Evolutionary conservation across 164 flowering plant species (phyloP), one percentile per base, ranked within the genome.

Genomic region (Platanus orientalis): DNA sequence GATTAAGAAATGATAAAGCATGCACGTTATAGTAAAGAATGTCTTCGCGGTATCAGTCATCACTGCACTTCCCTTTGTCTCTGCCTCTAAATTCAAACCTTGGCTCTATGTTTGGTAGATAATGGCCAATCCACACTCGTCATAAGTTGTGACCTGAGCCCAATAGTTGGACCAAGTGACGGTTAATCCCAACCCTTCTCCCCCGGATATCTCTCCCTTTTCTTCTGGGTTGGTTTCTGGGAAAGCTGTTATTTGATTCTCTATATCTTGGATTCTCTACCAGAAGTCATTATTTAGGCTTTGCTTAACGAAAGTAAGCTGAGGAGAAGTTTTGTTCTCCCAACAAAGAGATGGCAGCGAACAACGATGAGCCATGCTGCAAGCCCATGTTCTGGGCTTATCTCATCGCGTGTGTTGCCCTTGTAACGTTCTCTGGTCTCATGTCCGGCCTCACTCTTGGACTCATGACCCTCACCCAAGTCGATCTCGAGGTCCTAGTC

Each of bases 361-460:
- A n/a, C 2, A 68, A 69, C 44, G 83, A 77, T 56, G 81, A 60
- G 29, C 83, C 79, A 4, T 84, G 89, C 69, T 82, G 89, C 72
- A 66, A 74, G 32, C 64, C 85, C 44, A 71, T 66, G 81, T 84
- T 84, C 70, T 84, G 80, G 80, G 57, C 81, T 13, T 78, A 80
- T 26, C 56, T 84, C 12, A 6, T 76, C 26, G 70, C 72, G 48
- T 70, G 72, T 57, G 68, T 63, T 6, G 66, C 54, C 23, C 71
- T 85, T 6, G 90, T 85, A 26, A 4, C 51, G 21, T 81, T 85
- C 56, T 87, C 90, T 9, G 87, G 87, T 1, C 67, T 85, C 50
- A 83, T 78, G 84, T 83, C 90, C 4, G 90, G 90, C 0, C 79
- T 85, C 6, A 83, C 87, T 20, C 76, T 85, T 1, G 90, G 90